Conservation (phyloP, 257 asterid species). For the Solanum arcanum region DNA sequence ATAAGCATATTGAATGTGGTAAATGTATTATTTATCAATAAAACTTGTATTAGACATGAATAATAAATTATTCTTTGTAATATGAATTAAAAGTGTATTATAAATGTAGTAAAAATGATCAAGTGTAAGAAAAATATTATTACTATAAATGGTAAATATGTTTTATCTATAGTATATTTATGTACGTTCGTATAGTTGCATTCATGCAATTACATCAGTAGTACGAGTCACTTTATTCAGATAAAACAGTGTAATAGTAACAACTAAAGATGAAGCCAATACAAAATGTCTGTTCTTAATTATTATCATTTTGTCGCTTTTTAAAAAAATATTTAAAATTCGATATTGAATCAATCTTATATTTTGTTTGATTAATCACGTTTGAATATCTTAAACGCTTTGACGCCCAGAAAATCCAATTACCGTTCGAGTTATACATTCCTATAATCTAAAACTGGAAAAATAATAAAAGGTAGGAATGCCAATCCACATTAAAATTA, state of each 20-base stretch:
- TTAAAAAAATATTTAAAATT: not conserved
- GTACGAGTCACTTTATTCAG: not conserved
- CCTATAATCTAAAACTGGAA: not conserved
- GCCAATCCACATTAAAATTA: not conserved
- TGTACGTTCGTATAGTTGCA: not conserved
- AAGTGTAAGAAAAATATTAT: too few species aligned
- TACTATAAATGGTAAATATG: too few species aligned
- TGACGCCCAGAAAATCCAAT: not conserved
- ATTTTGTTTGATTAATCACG: not conserved
- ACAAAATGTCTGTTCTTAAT: not conserved
- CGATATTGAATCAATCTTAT: not conserved
- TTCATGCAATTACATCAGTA: not conserved
- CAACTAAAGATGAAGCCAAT: not conserved
- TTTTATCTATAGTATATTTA: too few species aligned
- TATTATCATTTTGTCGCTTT: not conserved
- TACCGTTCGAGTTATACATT: not conserved
- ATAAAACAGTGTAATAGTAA: not conserved
- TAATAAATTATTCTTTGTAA: too few species aligned
- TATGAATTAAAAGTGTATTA: too few species aligned
- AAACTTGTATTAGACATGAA: too few species aligned
- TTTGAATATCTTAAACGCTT: not conserved
- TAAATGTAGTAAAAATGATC: too few species aligned
- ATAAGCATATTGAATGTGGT: too few species aligned
- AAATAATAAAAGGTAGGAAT: not conserved
- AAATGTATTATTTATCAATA: too few species aligned